Evolutionary conservation across 768 basidiomycete genomes (phyloP).

Genomic region (Suillus clintonianus): DNA sequence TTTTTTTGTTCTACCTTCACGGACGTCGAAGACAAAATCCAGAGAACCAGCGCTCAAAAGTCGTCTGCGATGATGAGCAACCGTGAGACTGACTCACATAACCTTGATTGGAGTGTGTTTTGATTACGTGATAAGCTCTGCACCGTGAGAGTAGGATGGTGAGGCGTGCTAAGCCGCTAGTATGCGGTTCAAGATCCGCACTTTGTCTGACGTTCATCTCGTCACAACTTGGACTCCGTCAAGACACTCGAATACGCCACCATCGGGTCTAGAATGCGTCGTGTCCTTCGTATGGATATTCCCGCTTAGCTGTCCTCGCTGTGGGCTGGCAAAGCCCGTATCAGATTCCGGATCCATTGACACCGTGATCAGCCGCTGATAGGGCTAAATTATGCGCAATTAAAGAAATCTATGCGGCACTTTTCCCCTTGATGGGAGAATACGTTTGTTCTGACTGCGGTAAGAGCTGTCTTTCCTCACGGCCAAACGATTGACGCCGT

Average conservation of each 20-base stretch:
- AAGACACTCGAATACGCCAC: background rate
- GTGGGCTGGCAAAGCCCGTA: background rate
- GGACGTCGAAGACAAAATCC: constrained; percentile 3
- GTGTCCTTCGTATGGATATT: background rate
- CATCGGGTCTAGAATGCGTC: background rate
- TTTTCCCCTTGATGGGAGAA: constrained; percentile 1
- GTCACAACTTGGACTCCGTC: background rate
- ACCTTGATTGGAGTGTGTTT: background rate
- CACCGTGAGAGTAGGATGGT: too few species aligned
- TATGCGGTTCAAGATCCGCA: background rate
- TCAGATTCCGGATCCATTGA: background rate
- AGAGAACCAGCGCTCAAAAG: background rate
- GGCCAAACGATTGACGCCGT: background rate
- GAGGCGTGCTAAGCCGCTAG: background rate
- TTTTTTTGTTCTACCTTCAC: constrained; percentile 11
- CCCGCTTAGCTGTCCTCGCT: background rate
- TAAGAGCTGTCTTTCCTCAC: constrained; percentile 6
- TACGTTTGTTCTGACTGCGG: constrained; percentile 1
- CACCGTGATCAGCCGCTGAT: constrained; percentile 5
- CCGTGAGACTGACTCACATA: constrained; percentile 5
- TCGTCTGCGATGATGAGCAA: background rate
- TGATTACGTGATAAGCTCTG: too few species aligned
- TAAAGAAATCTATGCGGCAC: background rate
- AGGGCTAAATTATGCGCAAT: constrained; percentile 6
- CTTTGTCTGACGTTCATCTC: background rate